A percentile compares a stretch with the other conserved stretches of the same genome.
Evolutionary conservation across 345 rosid genomes (phyloP).

Genomic region (Eutrema yunnanense): DNA sequence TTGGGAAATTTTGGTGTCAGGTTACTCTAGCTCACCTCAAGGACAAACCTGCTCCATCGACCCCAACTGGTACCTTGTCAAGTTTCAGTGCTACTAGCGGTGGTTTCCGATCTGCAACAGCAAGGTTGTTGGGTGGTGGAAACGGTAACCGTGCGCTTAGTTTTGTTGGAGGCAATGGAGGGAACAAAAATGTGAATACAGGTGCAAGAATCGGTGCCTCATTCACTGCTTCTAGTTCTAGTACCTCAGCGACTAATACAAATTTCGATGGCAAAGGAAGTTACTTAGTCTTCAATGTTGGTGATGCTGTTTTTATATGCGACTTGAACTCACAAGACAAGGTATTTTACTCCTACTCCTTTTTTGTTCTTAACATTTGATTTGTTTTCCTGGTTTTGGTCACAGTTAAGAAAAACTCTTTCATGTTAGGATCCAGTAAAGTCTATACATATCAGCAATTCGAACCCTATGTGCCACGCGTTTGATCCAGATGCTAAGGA

Average conservation of each 20-base stretch:
- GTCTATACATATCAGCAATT: slow-evolving; percentile 87
- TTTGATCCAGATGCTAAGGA: slow-evolving; percentile 92
- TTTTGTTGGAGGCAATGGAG: slow-evolving; percentile 94
- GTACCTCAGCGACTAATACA: slow-evolving; percentile 48
- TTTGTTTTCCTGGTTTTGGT: background rate
- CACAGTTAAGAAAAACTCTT: background rate
- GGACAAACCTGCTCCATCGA: slow-evolving; percentile 81
- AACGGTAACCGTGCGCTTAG: slow-evolving; percentile 88
- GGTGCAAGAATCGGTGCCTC: slow-evolving; percentile 78
- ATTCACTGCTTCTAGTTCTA: slow-evolving; percentile 58
- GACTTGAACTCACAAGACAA: slow-evolving; percentile 96
- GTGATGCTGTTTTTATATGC: slow-evolving; percentile 83
- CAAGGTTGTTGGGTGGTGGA: slow-evolving; percentile 72
- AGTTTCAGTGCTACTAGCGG: slow-evolving; percentile 69
- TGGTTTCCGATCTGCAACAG: slow-evolving; percentile 88
- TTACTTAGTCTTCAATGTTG: slow-evolving; percentile 90
- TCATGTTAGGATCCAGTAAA: slow-evolving; percentile 84
- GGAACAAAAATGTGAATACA: slow-evolving; percentile 58
- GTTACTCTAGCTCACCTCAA: slow-evolving; percentile 87
- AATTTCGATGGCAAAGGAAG: slow-evolving; percentile 97
- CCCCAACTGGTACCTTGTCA: slow-evolving; percentile 65
- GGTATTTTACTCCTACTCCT: slow-evolving; percentile 35
- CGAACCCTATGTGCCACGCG: slow-evolving; percentile 88
- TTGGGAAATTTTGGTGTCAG: slow-evolving; percentile 33
- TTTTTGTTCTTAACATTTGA: background rate